These are phyloP conservation scores for Candolleomyces efflorescens DNA, from an alignment of 768 basidiomycete genomes.

Conservation along the genomic window DNA sequence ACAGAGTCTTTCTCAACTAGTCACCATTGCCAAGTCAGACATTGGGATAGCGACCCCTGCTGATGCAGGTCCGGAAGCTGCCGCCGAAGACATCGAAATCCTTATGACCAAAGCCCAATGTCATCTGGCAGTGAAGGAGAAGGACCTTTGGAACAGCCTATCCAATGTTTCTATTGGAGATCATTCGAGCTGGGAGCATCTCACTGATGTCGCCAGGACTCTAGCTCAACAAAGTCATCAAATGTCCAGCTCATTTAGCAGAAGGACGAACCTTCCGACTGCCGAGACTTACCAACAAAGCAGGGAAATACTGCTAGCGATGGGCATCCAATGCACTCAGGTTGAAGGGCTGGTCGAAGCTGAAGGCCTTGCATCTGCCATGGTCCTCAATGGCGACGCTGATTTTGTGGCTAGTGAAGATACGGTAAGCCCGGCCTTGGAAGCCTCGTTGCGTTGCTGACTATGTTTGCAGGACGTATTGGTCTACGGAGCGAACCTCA, in stretches of 20 bases:
- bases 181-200: not conserved
- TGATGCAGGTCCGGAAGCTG: not conserved
- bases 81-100: not conserved
- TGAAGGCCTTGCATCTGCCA: conserved; percentile 77
- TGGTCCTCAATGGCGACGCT: conserved; percentile 70
- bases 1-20: not conserved
- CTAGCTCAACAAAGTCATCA: conserved; percentile 49
- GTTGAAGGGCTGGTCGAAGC: conserved; percentile 71
- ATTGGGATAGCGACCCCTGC: not conserved
- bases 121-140: conserved; percentile 56
- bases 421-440: conserved; percentile 46
- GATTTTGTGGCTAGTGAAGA: conserved; percentile 93
- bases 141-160: conserved; percentile 51
- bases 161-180: conserved; percentile 11
- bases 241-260: conserved; percentile 62
- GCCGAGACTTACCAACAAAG: conserved; percentile 64
- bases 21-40: not conserved
- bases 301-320: conserved; percentile 62
- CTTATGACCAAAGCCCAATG: conserved; percentile 28
- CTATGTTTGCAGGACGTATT: conserved; percentile 60
- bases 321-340: conserved; percentile 82
- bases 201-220: conserved; percentile 14
- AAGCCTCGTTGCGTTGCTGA: conserved; percentile 5
- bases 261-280: conserved; percentile 60
- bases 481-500: conserved; percentile 74